Base-by-base conservation (phyloP, 176 grass and related monocot species). In the Oropetium thomaeum region DNA sequence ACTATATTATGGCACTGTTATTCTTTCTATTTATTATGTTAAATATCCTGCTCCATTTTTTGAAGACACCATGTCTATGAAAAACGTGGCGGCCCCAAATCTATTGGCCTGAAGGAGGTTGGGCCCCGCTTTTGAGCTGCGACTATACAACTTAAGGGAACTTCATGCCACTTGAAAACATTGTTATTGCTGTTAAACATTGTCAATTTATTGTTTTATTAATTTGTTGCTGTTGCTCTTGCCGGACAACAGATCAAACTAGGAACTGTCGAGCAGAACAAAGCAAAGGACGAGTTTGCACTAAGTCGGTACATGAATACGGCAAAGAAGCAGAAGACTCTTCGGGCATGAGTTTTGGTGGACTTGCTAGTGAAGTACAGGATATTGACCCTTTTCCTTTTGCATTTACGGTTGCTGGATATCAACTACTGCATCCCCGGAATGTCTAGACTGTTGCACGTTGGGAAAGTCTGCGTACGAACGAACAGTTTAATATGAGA, bases 31-130 rank as follows among this genome's bases (percentile, higher is more conserved):
- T 27, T 55, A 1, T 57, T 57, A 57, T 9, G 0, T 57, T 12
- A 31, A 60, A 60, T 30, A 17, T 60, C 14, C 17, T 17, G 13
- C 31, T 8, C 5, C 27, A 16, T 60, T 31, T 60, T 31, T 12
- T 60, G 27, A 6, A 97, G 89, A 76, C 96, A 99, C 83, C 91
- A 99, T n/a, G 89, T 92, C 38, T 98, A 88, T 7, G 87, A 98
- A 32, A 90, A 94, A 83, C 84, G 47, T 4, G 96, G 88, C 4
- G 91, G 91, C 48, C 84, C 89, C 4, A 94, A 94, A 74, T 98
- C 89, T 10, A 76, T 88, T 28, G 84, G 88, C 31, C 71, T 98
- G 48, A 98, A 88, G 79, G 89, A 98, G 79, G 82, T 92, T n/a
- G 91, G 95, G 20, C 89, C 91, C 37, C 86, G 82, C 5, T 98